A percentile compares a stretch with the other conserved stretches of the same genome.
These are phyloP conservation scores for Elongisporangium undulatum DNA, from an alignment of 352 stramenopile species.

Conservation along the genomic window DNA sequence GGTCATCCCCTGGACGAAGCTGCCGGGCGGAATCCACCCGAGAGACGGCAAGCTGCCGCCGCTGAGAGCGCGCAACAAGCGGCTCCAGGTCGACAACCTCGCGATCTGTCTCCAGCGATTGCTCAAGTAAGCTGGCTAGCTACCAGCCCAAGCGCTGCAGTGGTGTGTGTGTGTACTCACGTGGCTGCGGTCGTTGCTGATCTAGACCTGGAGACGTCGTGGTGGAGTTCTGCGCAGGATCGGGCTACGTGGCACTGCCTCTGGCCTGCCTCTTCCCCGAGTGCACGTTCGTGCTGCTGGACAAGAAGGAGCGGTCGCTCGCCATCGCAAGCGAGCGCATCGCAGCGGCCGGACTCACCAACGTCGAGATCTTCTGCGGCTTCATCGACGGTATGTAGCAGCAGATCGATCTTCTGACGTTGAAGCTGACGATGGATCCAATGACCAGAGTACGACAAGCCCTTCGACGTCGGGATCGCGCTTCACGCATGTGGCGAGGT, in stretches of 20 bases:
- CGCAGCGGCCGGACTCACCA: slow-evolving; percentile 44
- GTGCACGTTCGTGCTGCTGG: slow-evolving; percentile 72
- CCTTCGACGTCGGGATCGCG: slow-evolving; percentile 77
- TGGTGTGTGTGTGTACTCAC: neutral
- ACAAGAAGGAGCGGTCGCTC: slow-evolving; percentile 76
- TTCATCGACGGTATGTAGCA: slow-evolving; percentile 46
- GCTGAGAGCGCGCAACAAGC: slow-evolving; percentile 59
- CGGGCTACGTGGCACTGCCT: slow-evolving; percentile 70
- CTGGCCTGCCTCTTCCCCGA: slow-evolving; percentile 69
- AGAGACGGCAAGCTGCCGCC: slow-evolving; percentile 55
- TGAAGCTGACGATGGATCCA: neutral
- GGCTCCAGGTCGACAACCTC: slow-evolving; percentile 76
- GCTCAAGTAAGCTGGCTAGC: slow-evolving; percentile 28
- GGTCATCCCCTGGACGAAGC: slow-evolving; percentile 55
- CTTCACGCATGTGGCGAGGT: slow-evolving; percentile 74
- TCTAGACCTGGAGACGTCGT: slow-evolving; percentile 62
- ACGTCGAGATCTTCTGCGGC: slow-evolving; percentile 72
- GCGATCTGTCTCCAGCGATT: slow-evolving; percentile 62
- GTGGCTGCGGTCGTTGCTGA: neutral
- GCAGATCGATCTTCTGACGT: neutral
- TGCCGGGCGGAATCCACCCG: slow-evolving; percentile 67
- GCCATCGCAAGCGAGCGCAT: slow-evolving; percentile 70
- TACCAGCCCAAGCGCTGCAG: neutral
- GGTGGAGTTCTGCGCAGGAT: slow-evolving; percentile 81
- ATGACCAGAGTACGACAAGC: slow-evolving; percentile 35